Evolutionary conservation across 768 basidiomycete genomes (phyloP).

Genomic region (Lentinula guzmanii): DNA sequence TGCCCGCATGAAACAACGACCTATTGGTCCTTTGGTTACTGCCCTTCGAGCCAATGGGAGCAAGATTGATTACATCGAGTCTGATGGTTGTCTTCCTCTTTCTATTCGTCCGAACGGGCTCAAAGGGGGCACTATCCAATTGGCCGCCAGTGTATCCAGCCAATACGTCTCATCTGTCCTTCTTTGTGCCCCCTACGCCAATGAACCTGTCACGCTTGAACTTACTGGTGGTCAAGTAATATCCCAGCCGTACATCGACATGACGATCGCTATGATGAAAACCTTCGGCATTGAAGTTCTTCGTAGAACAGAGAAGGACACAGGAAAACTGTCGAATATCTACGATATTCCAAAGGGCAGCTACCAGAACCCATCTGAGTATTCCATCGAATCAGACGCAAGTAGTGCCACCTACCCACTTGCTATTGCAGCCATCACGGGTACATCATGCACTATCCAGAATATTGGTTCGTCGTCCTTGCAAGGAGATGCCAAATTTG

Average conservation of each 20-base stretch:
- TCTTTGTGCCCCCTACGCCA: slow-evolving; percentile 92
- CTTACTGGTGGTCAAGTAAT: slow-evolving; percentile 93
- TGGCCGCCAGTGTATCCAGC: slow-evolving; percentile 92
- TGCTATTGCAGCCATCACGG: slow-evolving; percentile 95
- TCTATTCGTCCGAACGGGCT: slow-evolving; percentile 81
- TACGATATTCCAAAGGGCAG: slow-evolving; percentile 82
- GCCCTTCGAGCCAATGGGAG: slow-evolving; percentile 81
- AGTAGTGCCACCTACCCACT: slow-evolving; percentile 95
- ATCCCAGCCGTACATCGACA: slow-evolving; percentile 98
- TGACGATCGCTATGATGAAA: slow-evolving; percentile 98
- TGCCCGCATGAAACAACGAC: slow-evolving; percentile 97
- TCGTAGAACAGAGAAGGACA: slow-evolving; percentile 53
- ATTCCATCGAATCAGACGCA: slow-evolving; percentile 94
- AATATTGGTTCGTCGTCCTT: slow-evolving; percentile 89
- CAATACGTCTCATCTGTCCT: slow-evolving; percentile 98
- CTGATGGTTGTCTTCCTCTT: slow-evolving; percentile 81
- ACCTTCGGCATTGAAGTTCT: slow-evolving; percentile 80
- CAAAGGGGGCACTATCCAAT: slow-evolving; percentile 72
- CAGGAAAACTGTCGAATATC: slow-evolving; percentile 63
- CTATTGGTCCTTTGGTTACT: slow-evolving; percentile 91
- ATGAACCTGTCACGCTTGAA: slow-evolving; percentile 77
- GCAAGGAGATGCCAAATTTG: slow-evolving; percentile 97
- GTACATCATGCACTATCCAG: slow-evolving; percentile 88
- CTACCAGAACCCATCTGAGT: slow-evolving; percentile 74
- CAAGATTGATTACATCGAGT: slow-evolving; percentile 71